Percentiles rank a stretch among this genome's conserved stretches.
Evolutionary conservation across 352 stramenopile genomes (phyloP).

Genomic region (Phytophthora sp.): DNA sequence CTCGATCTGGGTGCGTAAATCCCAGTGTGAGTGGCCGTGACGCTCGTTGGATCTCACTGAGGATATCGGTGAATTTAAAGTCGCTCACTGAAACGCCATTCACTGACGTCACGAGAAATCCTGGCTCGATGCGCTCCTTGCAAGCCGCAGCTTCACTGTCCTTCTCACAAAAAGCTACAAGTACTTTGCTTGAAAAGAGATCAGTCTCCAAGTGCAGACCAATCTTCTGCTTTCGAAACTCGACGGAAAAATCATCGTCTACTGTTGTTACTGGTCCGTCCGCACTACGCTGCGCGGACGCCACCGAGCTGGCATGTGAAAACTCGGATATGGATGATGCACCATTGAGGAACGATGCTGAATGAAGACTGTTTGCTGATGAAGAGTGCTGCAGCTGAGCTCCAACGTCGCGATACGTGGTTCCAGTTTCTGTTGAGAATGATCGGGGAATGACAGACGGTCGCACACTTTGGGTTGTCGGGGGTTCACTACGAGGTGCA

Average conservation of each 20-base stretch:
- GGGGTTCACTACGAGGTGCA: slow-evolving; percentile 23
- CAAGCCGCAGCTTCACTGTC: slow-evolving; percentile 59
- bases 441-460: slow-evolving; percentile 16
- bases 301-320: slow-evolving; percentile 20
- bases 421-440: slow-evolving; percentile 17
- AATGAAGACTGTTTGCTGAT: slow-evolving; percentile 22
- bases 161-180: slow-evolving; percentile 70
- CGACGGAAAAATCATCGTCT: slow-evolving; percentile 59
- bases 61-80: slow-evolving; percentile 53
- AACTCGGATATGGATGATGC: slow-evolving; percentile 16
- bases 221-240: slow-evolving; percentile 68
- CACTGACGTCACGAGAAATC: slow-evolving; percentile 68
- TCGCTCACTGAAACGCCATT: slow-evolving; percentile 56
- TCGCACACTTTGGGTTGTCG: slow-evolving; percentile 12
- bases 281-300: slow-evolving; percentile 9
- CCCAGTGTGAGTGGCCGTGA: slow-evolving; percentile 59
- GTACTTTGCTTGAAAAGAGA: slow-evolving; percentile 59
- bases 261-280: slow-evolving; percentile 16
- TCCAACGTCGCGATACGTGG: background rate
- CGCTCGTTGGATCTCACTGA: slow-evolving; percentile 56
- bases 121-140: slow-evolving; percentile 48
- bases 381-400: slow-evolving; percentile 16
- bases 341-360: background rate
- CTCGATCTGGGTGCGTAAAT: slow-evolving; percentile 50
- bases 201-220: slow-evolving; percentile 77